Evolutionary conservation across 73 alveolate species (phyloP), one percentile per base, ranked within the genome.

Genomic region (Breviolum minutum): DNA sequence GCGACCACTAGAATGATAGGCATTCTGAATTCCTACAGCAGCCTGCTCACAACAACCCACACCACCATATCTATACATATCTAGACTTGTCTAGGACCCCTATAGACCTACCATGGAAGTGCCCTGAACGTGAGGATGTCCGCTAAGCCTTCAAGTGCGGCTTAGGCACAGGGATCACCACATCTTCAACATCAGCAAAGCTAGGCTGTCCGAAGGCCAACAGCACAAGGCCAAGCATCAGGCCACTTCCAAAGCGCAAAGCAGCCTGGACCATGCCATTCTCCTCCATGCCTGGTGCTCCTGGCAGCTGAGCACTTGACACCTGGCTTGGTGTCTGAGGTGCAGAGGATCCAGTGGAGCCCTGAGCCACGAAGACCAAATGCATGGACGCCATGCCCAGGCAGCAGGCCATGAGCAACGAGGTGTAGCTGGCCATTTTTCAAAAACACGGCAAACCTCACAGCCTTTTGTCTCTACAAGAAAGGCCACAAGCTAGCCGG

Each of bases 131-230:
- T 40, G 54, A 40, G 54, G 54, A 40, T 2, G 54, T 40, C 54
- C 54, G 54, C 54, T 40, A 40, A 40, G 54, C 54, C 54, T 40
- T 40, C 54, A 40, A 40, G 54, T 40, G 54, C 77, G 17, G 77
- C 77, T 22, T 17, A 68, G 77, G 77, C n/a, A 22, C 77, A 13
- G 88, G 88, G 88, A 80, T 80, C 88, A 80, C 88, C 88, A 80
- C 88, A 30, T 80, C 88, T 63, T 80, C 88, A 30, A 80, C 88
- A 80, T 80, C 88, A 26, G 88, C 88, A 61, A n/a, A 32, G n/a
- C 66, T 63, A 5, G 88, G 88, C 48, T 29, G 27, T 24, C 63
- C 88, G 88, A 63, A 9, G 63, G 66, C 63, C 66, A 80, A n/a
- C 88, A 80, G 14, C 63, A 40, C 88, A 61, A 80, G 63, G 88